Evolutionary conservation across 768 basidiomycete genomes (phyloP).

Genomic region (Pleurotus djamor): DNA sequence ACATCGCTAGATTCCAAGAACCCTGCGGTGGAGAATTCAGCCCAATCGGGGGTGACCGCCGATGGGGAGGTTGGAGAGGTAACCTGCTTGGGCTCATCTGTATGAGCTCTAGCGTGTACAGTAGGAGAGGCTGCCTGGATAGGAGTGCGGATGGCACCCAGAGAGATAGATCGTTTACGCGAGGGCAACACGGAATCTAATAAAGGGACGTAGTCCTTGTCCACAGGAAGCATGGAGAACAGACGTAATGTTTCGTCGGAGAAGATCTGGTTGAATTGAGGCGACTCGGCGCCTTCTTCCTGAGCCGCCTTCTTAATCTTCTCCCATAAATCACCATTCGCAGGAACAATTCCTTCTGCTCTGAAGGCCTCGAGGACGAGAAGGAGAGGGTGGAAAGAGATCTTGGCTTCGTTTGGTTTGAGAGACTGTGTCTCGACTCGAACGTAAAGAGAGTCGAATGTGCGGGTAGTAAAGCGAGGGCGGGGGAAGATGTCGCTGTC

Average conservation of each 20-base stretch:
- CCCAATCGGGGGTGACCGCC: slow-evolving; percentile 51
- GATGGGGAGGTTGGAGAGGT: slow-evolving; percentile 22
- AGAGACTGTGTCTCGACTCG: slow-evolving; percentile 58
- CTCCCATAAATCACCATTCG: slow-evolving; percentile 44
- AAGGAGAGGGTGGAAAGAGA: slow-evolving; percentile 50
- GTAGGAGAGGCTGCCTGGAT: neutral
- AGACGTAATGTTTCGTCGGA: slow-evolving; percentile 66
- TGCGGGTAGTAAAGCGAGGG: slow-evolving; percentile 68
- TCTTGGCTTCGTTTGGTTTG: slow-evolving; percentile 29
- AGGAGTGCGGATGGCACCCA: slow-evolving; percentile 14
- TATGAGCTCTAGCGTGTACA: slow-evolving; percentile 24
- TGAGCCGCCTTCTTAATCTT: slow-evolving; percentile 23
- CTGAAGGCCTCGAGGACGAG: slow-evolving; percentile 66
- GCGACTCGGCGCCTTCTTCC: slow-evolving; percentile 23
- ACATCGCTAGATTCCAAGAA: slow-evolving; percentile 44
- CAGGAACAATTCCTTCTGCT: slow-evolving; percentile 28
- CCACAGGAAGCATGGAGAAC: slow-evolving; percentile 49
- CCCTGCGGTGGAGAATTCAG: slow-evolving; percentile 64
- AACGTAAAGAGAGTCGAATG: slow-evolving; percentile 63
- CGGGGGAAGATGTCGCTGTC: slow-evolving; percentile 50
- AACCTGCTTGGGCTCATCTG: slow-evolving; percentile 25
- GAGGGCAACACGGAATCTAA: slow-evolving; percentile 27
- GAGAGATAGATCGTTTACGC: slow-evolving; percentile 30
- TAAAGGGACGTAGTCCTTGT: slow-evolving; percentile 27
- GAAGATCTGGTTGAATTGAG: slow-evolving; percentile 51